Evolutionary conservation across 148 eudicot species (phyloP), one percentile per base, ranked within the genome.

Genomic region (Cornus suecica): DNA sequence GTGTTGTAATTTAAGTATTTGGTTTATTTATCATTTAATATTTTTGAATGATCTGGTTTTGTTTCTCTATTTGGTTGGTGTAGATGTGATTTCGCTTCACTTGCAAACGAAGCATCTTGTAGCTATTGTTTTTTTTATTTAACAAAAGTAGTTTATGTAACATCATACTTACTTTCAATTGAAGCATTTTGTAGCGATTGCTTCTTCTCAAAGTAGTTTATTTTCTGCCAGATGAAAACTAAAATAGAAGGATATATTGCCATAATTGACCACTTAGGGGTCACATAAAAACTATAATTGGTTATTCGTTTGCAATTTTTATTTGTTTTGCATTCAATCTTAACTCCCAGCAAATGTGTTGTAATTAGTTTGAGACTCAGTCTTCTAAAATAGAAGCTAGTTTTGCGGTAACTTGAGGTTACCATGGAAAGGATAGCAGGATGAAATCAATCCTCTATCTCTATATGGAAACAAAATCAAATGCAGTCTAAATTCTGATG

Each of bases 51-150:
- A 14, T 22, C 62, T 22, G 62, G 24, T 18, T 58, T 58, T 25
- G 7, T 58, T 58, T 58, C 8, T 16, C 54, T 48, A 0, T 16
- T 3, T 48, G 54, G 54, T 48, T 48, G 54, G 18, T 48, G 54
- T 48, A 14, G 22, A 22, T 22, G 0, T 58, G 23, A 24, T 58
- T 58, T 58, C n/a, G 62, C 62, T 58, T 58, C 62, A 58, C 69
- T 74, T 42, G 58, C 22, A 29, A 74, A 27, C 34, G 41, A 26
- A 34, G 41, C 41, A 65, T 74, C 42, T 73, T 62, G 30, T 58
- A 37, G 8, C 42, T 37, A 37, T 37, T 37, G 42, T 10, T 37
- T 37, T 8, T 37, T 37, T 37, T 37, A 6, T n/a, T n/a, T n/a
- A n/a, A n/a, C n/a, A n/a, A 37, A 37, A 37, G 42, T 37, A 37